A percentile compares a stretch with the other conserved stretches of the same genome.
Conservation (phyloP, 2,329 filamentous ascomycete species). For the Fusarium gaditjirri region DNA sequence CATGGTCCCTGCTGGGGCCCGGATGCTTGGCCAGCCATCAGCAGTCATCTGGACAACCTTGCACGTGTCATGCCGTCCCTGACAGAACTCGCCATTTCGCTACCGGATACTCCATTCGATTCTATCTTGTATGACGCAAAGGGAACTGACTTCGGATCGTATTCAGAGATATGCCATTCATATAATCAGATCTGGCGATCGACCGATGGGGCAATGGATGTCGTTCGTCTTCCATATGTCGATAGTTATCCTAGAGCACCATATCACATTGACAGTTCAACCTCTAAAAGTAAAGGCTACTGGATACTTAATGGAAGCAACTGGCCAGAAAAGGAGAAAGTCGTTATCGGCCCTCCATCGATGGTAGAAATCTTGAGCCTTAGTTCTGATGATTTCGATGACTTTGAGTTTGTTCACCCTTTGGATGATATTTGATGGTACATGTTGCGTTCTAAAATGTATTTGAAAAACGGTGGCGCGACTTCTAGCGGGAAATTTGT, state of each 20-base stretch:
- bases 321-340: no score
- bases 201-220: background rate
- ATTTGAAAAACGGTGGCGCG: no score
- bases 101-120: rapidly evolving
- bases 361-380: no score
- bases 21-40: background rate
- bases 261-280: rapidly evolving
- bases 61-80: background rate
- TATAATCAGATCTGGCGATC: background rate
- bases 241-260: rapidly evolving
- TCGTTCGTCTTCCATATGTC: background rate
- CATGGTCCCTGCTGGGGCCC: background rate
- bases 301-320: background rate
- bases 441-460: no score
- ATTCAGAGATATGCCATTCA: background rate
- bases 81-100: background rate
- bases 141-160: background rate
- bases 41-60: background rate
- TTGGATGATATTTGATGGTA: no score
- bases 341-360: no score
- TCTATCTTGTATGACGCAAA: background rate
- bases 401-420: no score
- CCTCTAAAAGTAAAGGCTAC: rapidly evolving
- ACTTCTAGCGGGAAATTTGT: no score
- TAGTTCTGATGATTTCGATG: no score